Base-by-base conservation (phyloP, 2,329 filamentous ascomycete species). In the Didymella glomerata region DNA sequence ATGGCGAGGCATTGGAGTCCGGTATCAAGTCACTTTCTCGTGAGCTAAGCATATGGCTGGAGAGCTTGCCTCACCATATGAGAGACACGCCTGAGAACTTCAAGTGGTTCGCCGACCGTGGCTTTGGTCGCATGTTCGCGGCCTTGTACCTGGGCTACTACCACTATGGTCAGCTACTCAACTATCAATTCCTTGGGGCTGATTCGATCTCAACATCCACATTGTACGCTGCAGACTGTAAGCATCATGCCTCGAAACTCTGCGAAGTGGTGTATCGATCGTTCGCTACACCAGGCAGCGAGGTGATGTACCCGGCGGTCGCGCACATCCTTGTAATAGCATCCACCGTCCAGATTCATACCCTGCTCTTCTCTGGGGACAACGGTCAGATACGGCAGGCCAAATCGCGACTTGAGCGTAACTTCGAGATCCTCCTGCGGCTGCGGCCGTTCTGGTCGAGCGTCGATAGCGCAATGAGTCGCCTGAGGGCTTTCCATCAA, bases 71-170 rank as follows among this genome's bases (percentile, higher is more conserved):
- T n/a, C 60, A 63, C 38, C 62, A 66, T n/a, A 66, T 69, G 66
- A 64, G 63, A 28, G 67, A 69, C 40, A 69, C 67, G 4, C 64
- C 67, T 7, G 64, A 60, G 11, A 69, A 69, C 24, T 66, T 69
- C 40, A 58, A 61, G 28, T 65, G 61, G 45, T 69, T 68, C 40
- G 63, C 67, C 24, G 65, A 63, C 20, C 62, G 58, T 28, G 66
- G 67, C 4, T 61, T 68, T 18, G 67, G 67, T 2, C 62, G 67
- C 9, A 67, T 69, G 64, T 69, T 69, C 24, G 60, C 60, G 11
- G 67, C 67, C 18, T 53, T 69, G 5, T 69, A 69, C 54, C 61
- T 69, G 13, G 67, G 67, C 3, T 69, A 68, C 36, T 69, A 69
- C 27, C 67, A 69, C 38, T 69, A 64, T 47, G 67, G 66, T 14